phyloP scores from a whole-genome alignment of 176 grass and related monocot genomes.

The Lolium rigidum region DNA sequence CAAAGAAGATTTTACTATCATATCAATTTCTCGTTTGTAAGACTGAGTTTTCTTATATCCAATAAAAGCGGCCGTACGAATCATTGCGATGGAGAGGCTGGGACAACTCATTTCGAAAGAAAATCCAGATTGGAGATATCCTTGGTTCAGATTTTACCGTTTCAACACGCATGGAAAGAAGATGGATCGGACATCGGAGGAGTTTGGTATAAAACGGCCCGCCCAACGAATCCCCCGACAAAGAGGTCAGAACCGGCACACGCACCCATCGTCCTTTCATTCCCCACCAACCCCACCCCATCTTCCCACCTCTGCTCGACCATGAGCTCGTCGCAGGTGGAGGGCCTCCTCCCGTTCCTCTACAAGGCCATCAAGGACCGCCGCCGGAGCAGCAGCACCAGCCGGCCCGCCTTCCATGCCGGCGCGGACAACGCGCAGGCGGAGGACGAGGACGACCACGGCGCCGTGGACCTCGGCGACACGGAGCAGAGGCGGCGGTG shows the following conservation, averaged over 20 bases:
- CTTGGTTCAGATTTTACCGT: not conserved
- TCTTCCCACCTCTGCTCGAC: not conserved
- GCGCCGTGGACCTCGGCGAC: slow-evolving; percentile 45
- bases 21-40: no score
- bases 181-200: not conserved
- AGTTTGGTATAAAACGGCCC: slow-evolving; percentile 8
- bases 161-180: not conserved
- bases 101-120: no score
- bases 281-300: slow-evolving; percentile 32
- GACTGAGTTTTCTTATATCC: no score
- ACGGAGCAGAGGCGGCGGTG: slow-evolving; percentile 50
- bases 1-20: no score
- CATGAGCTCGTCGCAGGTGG: slow-evolving; percentile 37
- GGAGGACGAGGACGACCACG: not conserved
- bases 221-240: not conserved
- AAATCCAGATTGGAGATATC: no score
- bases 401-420: not conserved
- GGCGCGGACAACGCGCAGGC: not conserved
- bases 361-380: slow-evolving; percentile 67
- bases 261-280: not conserved
- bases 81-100: no score
- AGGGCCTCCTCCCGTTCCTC: slow-evolving; percentile 67
- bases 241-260: not conserved
- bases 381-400: slow-evolving; percentile 31
- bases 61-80: no score